These are phyloP conservation scores for Syncephalastrum racemosum DNA, from an alignment of 371 early-diverging fungal species.

Conservation along the genomic window DNA sequence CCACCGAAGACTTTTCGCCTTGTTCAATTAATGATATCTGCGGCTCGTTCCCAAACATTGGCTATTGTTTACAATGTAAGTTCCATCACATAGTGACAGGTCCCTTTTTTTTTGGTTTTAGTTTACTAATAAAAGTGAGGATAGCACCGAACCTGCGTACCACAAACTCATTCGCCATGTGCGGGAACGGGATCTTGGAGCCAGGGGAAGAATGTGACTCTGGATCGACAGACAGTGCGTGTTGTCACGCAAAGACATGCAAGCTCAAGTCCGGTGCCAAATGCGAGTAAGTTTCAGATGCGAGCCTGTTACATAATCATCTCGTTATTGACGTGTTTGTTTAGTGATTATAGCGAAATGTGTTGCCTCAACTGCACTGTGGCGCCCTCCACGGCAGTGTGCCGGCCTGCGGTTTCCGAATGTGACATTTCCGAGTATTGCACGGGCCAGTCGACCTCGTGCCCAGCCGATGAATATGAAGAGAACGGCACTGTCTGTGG, in stretches of 20 bases:
- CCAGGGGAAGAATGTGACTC: conserved; percentile 94
- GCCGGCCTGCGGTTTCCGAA: conserved; percentile 76
- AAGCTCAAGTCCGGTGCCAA: conserved; percentile 74
- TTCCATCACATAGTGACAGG: neutral
- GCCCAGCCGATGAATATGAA: conserved; percentile 73
- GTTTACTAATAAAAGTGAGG: neutral
- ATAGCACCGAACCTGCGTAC: conserved; percentile 36
- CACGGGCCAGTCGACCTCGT: conserved; percentile 69
- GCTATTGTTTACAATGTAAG: conserved; percentile 62
- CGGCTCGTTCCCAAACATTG: conserved; percentile 49
- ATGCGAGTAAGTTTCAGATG: conserved; percentile 59
- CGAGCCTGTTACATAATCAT: neutral
- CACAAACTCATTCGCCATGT: conserved; percentile 59
- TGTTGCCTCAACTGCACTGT: conserved; percentile 83
- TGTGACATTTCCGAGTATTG: conserved; percentile 88
- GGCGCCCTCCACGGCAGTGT: conserved; percentile 63
- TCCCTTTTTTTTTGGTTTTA: neutral
- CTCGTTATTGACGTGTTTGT: conserved; percentile 5
- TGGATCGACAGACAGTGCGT: conserved; percentile 74
- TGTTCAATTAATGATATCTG: conserved; percentile 82
- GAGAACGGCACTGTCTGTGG: conserved; percentile 75
- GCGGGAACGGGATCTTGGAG: conserved; percentile 95
- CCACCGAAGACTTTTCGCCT: conserved; percentile 75
- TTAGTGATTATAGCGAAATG: conserved; percentile 77
- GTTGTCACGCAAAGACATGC: conserved; percentile 83